phyloP scores from a whole-genome alignment of 2,329 filamentous ascomycete genomes.

The Fusarium brevicatenulatum region DNA sequence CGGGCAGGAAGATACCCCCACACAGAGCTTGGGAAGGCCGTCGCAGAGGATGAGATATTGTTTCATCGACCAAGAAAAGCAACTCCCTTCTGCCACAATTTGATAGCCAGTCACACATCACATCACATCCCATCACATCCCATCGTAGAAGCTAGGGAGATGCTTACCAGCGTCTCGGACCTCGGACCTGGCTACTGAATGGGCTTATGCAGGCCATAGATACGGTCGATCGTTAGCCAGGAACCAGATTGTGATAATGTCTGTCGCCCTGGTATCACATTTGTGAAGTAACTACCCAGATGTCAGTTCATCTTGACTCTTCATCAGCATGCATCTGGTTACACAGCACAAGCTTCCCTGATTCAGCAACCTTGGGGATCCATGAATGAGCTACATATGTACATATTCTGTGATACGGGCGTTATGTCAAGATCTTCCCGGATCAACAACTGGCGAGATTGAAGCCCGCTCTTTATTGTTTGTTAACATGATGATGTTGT shows the following conservation, averaged over 20 bases:
- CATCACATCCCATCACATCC: background rate
- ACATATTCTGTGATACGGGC: background rate
- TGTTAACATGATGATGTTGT: constrained; percentile 1
- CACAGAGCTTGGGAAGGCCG: constrained; percentile 6
- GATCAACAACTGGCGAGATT: constrained; percentile 23
- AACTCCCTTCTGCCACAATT: constrained; percentile 10
- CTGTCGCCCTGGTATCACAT: constrained; percentile 5
- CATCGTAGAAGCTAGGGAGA: background rate
- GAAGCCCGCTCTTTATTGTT: background rate
- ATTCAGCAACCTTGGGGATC: background rate
- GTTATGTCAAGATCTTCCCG: constrained; percentile 21
- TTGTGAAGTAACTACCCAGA: background rate
- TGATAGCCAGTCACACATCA: constrained; percentile 3
- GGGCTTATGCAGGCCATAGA: constrained; percentile 33
- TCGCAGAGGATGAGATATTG: constrained; percentile 20
- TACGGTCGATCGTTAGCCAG: constrained; percentile 28
- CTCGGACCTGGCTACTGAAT: constrained; percentile 27
- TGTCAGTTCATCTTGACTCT: constrained; percentile 1
- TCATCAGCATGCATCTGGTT: background rate
- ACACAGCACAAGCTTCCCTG: background rate
- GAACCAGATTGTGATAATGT: constrained; percentile 19
- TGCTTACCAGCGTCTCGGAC: constrained; percentile 26
- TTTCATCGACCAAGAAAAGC: constrained; percentile 26
- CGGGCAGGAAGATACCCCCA: constrained; percentile 15
- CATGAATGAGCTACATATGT: background rate